Base-by-base conservation (phyloP, 192 early-diverging fungal species). In the Coemansia sp. region DNA sequence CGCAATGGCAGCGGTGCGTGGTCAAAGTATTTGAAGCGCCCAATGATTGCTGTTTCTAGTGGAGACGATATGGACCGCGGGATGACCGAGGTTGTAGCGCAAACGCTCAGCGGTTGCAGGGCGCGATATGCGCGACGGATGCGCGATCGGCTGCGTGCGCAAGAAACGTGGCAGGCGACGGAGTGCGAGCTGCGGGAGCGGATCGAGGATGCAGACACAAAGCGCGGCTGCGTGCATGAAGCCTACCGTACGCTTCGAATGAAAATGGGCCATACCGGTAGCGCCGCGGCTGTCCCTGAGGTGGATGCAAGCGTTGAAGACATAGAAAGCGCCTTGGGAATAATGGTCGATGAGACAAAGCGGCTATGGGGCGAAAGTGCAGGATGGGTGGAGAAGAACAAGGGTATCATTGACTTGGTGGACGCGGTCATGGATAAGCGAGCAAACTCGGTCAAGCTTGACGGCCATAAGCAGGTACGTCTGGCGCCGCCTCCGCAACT, bases 401-500 rank as follows among this genome's bases (percentile, higher is more conserved):
- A 9, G 21, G 48, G 5, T 0, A 24, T 57, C 12, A 39, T 72
- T 6, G 68, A 30, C 0, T 35, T 38, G 18, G 76, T 75, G 3
- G 81, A 78, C 4, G 62, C 62, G 0, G 76, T 78, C 15, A 33
- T 75, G 44, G 75, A 71, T 26, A 45, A 60, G 20, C 56, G 72
- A 8, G 72, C 75, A 30, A 78, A 75, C 30, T 46, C 60, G 16
- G 72, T 75, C 43, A 56, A 63, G 21, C 64, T 83, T 14, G 72
- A 78, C 7, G 75, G 67, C 26, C 56, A 56, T 6, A 52, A 44
- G 8, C 65, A 83, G 21, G 49, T 75, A 59, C 58, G 72, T 0
- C 53, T 83, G 65, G 81, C 66, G 41, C 81, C 81, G 30, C 43
- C 80, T 43, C 68, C 74, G n/a, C 60, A 66, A 38, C 60, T 77